Evolutionary conservation across 352 stramenopile species (phyloP), one percentile per base, ranked within the genome.

Genomic region (Phytopythium aichiense): DNA sequence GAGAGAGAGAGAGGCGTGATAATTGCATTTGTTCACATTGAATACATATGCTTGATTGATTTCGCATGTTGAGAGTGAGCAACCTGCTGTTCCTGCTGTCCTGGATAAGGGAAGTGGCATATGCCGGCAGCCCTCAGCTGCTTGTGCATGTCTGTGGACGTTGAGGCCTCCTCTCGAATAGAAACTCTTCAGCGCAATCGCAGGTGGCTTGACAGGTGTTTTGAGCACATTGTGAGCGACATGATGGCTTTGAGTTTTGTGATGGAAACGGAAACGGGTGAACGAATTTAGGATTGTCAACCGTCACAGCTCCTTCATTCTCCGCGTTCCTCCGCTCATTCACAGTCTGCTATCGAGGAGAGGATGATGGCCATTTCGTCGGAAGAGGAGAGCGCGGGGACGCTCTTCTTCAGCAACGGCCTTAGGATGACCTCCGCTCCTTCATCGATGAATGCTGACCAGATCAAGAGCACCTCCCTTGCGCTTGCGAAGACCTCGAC

Each of bases 281-380:
- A 49, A 23, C 20, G 42, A 15, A 49, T 25, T 25, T 49, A 49
- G 38, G 38, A 50, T 50, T 25, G 48, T 54, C 48, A 54, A 54
- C 48, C 48, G 28, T 5, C 48, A 12, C 20, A n/a, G 31, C 28
- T 31, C 28, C 28, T 5, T 31, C 28, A 31, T 31, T 31, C 28
- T 31, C 28, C 33, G 25, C 51, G 1, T 12, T 45, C 25, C 31
- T 5, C 37, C 53, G 12, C 7, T 58, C 53, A 25, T 25, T 49
- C 20, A 31, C 28, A 31, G 28, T 31, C 28, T 2, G 28, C 2
- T 0, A 0, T 31, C 28, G 28, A 31, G 28, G 28, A 9, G 23
- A 42, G 9, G 20, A 57, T 60, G 55, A 52, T 60, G 55, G 55
- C 55, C 23, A 22, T 60, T 23, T 52, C 55, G 40, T 60, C 55